Evolutionary conservation across 225 moss, liverwort and hornwort genomes (phyloP).

Genomic region (Physcomitrium patens): DNA sequence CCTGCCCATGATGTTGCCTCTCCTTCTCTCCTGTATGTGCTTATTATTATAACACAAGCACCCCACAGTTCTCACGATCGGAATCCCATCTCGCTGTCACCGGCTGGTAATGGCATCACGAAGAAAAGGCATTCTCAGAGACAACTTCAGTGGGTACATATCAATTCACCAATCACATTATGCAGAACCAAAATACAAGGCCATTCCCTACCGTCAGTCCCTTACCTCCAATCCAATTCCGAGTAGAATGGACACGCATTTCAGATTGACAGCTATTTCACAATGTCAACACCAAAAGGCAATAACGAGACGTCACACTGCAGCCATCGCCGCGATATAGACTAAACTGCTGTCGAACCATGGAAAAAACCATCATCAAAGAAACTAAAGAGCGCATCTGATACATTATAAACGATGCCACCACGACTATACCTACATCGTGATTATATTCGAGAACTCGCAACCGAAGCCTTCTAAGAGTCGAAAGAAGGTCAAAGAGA

Average conservation of each 20-base stretch:
- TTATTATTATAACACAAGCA: background rate
- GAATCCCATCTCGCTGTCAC: slow-evolving; percentile 34
- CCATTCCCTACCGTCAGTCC: background rate
- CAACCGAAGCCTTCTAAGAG: background rate
- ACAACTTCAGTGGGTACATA: background rate
- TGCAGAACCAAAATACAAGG: slow-evolving; percentile 3
- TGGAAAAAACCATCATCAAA: slow-evolving; percentile 1
- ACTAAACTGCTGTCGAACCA: background rate
- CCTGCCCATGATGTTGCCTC: slow-evolving; percentile 59
- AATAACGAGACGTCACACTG: background rate
- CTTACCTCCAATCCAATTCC: background rate
- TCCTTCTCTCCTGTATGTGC: slow-evolving; percentile 11
- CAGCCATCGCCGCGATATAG: too few species aligned
- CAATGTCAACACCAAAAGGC: background rate
- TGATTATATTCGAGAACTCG: background rate
- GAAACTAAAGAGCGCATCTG: slow-evolving; percentile 15
- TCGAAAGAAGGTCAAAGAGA: background rate
- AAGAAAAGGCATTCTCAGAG: slow-evolving; percentile 22
- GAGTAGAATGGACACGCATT: slow-evolving; percentile 11
- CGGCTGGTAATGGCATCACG: slow-evolving; percentile 25
- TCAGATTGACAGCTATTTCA: background rate
- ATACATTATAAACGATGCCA: slow-evolving; percentile 23
- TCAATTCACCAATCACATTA: slow-evolving; percentile 4
- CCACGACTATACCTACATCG: background rate
- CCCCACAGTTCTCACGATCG: slow-evolving; percentile 19